Percentiles rank a stretch among this genome's conserved stretches.
These are phyloP conservation scores for Lolium perenne DNA, from an alignment of 176 grass and related monocot species.

Conservation along the genomic window DNA sequence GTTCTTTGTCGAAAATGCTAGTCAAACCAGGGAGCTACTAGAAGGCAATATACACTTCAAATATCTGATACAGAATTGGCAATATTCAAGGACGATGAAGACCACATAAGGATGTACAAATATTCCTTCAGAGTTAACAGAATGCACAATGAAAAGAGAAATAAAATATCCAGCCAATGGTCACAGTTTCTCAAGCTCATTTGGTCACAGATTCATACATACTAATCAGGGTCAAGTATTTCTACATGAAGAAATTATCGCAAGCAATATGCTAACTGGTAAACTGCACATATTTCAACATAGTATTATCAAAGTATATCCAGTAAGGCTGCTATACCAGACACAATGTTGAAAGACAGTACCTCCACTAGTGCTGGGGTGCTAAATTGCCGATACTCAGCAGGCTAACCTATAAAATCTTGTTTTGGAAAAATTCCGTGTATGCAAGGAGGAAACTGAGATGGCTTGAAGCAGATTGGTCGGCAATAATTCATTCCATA, in stretches of 20 bases:
- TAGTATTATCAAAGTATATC: background rate
- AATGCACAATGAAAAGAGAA: background rate
- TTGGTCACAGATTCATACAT: too few species aligned
- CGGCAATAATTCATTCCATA: background rate
- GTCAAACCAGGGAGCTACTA: slow-evolving; percentile 2
- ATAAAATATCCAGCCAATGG: background rate
- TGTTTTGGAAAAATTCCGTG: background rate
- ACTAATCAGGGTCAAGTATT: background rate
- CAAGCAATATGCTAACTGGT: background rate
- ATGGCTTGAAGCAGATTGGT: background rate
- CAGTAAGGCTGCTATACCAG: background rate
- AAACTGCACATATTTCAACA: background rate
- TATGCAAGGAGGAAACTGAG: background rate
- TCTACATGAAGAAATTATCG: background rate
- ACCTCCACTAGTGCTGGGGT: background rate
- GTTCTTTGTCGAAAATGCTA: background rate
- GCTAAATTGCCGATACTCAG: background rate
- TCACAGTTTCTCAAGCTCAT: slow-evolving; percentile 1
- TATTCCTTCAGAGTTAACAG: slow-evolving; percentile 6
- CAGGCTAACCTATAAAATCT: background rate
- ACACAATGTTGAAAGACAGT: background rate
- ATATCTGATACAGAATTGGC: background rate
- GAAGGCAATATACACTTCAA: background rate
- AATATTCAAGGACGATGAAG: slow-evolving; percentile 13
- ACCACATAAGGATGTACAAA: background rate